Evolutionary conservation across 1,284 basidiomycete genomes (phyloP).

Genomic region (Tilletia horrida): DNA sequence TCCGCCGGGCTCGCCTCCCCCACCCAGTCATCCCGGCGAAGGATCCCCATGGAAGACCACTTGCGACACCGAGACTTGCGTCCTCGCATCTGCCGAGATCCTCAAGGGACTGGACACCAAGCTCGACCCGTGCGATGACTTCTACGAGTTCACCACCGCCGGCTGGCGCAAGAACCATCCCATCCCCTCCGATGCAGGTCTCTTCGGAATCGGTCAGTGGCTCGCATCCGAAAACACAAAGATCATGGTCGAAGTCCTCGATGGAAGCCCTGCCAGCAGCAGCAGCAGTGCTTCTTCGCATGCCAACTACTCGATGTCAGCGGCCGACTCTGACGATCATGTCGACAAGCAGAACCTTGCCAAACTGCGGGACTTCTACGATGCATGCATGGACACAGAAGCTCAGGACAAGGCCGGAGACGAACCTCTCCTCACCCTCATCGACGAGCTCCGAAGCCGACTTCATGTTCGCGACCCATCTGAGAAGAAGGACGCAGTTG

Average conservation of each 20-base stretch:
- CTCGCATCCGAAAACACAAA: constrained; percentile 34
- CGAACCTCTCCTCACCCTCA: constrained; percentile 57
- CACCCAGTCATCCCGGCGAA: constrained; percentile 21
- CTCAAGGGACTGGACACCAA: constrained; percentile 74
- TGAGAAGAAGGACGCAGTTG: constrained; percentile 59
- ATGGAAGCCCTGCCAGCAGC: constrained; percentile 31
- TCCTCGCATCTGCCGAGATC: constrained; percentile 76
- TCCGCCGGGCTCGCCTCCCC: constrained; percentile 22
- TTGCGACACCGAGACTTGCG: constrained; percentile 77
- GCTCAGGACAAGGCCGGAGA: constrained; percentile 57
- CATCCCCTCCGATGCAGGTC: constrained; percentile 57
- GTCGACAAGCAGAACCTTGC: constrained; percentile 68
- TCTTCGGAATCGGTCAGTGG: constrained; percentile 56
- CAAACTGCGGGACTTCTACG: constrained; percentile 77
- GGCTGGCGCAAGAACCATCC: constrained; percentile 46
- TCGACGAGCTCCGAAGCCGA: constrained; percentile 54
- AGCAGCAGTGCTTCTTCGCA: neutral
- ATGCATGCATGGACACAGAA: constrained; percentile 75
- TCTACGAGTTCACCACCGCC: constrained; percentile 74
- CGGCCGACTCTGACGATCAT: constrained; percentile 25
- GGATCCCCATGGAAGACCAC: constrained; percentile 41
- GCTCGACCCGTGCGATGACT: constrained; percentile 90
- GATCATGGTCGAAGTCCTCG: constrained; percentile 57
- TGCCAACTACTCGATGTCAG: neutral
- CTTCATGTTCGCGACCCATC: constrained; percentile 33